Evolutionary conservation across 805 yeast species (phyloP).

Genomic region (Metschnikowia aberdeeniae): DNA sequence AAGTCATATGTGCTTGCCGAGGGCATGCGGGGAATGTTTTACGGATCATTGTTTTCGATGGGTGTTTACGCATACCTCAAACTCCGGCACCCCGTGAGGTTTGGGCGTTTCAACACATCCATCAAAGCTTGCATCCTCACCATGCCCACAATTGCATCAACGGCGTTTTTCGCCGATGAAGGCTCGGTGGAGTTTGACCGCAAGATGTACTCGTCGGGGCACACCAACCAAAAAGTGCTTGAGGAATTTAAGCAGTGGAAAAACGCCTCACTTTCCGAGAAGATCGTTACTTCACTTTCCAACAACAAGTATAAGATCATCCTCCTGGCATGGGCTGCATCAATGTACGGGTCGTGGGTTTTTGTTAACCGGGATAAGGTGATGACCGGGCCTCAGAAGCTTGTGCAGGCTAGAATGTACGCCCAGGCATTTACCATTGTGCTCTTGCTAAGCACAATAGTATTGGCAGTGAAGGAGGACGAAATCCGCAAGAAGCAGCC

Average conservation of each 20-base stretch:
- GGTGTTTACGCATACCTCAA: conserved; percentile 33
- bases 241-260: conserved; percentile 37
- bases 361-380: conserved; percentile 26
- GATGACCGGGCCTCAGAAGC: conserved; percentile 24
- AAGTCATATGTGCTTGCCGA: conserved; percentile 30
- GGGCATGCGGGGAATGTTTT: conserved; percentile 37
- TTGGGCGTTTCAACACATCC: conserved; percentile 33
- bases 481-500: conserved; percentile 21
- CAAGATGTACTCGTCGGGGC: conserved; percentile 30
- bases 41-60: conserved; percentile 29
- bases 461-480: conserved; percentile 26
- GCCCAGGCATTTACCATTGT: conserved; percentile 27
- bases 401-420: conserved; percentile 29
- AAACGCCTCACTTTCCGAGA: conserved; percentile 26
- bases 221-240: conserved; percentile 25
- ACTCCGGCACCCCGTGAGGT: conserved; percentile 30
- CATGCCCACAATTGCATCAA: conserved; percentile 37
- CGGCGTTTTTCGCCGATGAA: conserved; percentile 42
- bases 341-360: conserved; percentile 30
- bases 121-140: conserved; percentile 36
- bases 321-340: conserved; percentile 37
- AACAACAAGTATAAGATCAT: conserved; percentile 36
- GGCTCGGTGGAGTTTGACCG: conserved; percentile 43
- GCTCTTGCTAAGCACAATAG: conserved; percentile 25
- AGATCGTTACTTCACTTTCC: conserved; percentile 25